Conservation (phyloP, 129 eudicot genomes). For the Chrysanthemum lavandulifolium region DNA sequence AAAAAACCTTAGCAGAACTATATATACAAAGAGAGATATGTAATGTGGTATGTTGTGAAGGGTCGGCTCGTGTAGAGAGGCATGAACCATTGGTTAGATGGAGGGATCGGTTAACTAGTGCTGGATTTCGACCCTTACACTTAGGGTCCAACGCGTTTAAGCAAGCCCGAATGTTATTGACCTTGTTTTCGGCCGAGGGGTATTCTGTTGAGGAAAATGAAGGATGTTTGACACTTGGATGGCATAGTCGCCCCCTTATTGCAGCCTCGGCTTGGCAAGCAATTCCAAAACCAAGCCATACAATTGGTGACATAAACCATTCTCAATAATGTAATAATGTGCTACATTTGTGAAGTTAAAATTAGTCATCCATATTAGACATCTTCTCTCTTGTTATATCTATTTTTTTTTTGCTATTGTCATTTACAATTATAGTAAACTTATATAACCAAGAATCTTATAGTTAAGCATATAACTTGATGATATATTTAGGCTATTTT, state of each 20-base stretch:
- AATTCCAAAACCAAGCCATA: slow-evolving; percentile 19
- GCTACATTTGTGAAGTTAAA: slow-evolving; percentile 29
- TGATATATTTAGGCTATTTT: too few species aligned
- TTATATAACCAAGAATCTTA: not conserved
- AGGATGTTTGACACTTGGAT: slow-evolving; percentile 77
- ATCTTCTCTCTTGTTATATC: not conserved
- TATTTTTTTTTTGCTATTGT: not conserved
- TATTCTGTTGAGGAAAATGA: slow-evolving; percentile 72
- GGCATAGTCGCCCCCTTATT: slow-evolving; percentile 82
- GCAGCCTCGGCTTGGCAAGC: slow-evolving; percentile 87
- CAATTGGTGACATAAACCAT: slow-evolving; percentile 16
- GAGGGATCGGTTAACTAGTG: slow-evolving; percentile 49
- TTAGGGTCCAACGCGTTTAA: slow-evolving; percentile 73
- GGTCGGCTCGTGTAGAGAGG: slow-evolving; percentile 66
- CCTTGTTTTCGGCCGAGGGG: slow-evolving; percentile 73
- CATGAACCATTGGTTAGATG: slow-evolving; percentile 73
- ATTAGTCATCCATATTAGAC: slow-evolving; percentile 17
- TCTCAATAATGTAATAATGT: slow-evolving; percentile 24
- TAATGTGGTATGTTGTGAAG: slow-evolving; percentile 76
- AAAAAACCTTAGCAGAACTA: slow-evolving; percentile 55
- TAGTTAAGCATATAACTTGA: too few species aligned
- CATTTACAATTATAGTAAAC: slow-evolving; percentile 4
- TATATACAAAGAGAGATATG: slow-evolving; percentile 69
- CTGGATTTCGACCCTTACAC: slow-evolving; percentile 61
- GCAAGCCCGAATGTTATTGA: slow-evolving; percentile 83